Evolutionary conservation across 345 rosid genomes (phyloP).

Genomic region (Xanthoceras sorbifolium): DNA sequence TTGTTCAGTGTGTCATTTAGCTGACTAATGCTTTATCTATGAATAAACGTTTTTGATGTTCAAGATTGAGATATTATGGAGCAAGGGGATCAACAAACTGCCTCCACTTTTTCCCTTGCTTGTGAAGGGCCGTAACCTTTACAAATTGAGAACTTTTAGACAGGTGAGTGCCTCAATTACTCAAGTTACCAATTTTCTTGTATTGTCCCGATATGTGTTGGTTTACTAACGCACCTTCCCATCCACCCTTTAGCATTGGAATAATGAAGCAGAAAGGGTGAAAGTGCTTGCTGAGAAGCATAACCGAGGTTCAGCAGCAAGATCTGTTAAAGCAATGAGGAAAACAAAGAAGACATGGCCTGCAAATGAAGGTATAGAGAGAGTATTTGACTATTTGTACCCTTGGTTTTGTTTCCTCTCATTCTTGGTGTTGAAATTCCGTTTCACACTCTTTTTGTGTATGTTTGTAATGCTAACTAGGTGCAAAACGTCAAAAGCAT

Average conservation of each 20-base stretch:
- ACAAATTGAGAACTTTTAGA: slow-evolving; percentile 54
- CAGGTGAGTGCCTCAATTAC: slow-evolving; percentile 37
- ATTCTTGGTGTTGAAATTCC: neutral
- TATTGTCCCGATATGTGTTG: neutral
- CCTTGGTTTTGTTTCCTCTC: neutral
- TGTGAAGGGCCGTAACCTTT: slow-evolving; percentile 70
- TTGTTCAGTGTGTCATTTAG: neutral
- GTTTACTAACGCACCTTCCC: slow-evolving; percentile 13
- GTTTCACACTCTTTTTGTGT: neutral
- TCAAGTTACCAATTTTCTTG: neutral
- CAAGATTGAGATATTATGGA: slow-evolving; percentile 73
- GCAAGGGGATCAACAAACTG: slow-evolving; percentile 49
- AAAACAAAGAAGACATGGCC: slow-evolving; percentile 35
- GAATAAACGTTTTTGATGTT: slow-evolving; percentile 23
- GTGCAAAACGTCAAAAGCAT: slow-evolving; percentile 39
- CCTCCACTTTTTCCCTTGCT: slow-evolving; percentile 62
- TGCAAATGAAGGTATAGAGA: slow-evolving; percentile 30
- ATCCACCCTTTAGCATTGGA: slow-evolving; percentile 45
- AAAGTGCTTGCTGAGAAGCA: slow-evolving; percentile 62
- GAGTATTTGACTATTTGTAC: neutral
- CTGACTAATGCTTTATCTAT: slow-evolving; percentile 19
- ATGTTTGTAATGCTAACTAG: slow-evolving; percentile 37
- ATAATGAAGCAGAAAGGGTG: slow-evolving; percentile 49
- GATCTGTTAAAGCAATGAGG: slow-evolving; percentile 44
- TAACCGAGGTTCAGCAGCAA: slow-evolving; percentile 58